Evolutionary conservation across 2,329 filamentous ascomycete species (phyloP), one percentile per base, ranked within the genome.

Genomic region (Phyllachora maydis): DNA sequence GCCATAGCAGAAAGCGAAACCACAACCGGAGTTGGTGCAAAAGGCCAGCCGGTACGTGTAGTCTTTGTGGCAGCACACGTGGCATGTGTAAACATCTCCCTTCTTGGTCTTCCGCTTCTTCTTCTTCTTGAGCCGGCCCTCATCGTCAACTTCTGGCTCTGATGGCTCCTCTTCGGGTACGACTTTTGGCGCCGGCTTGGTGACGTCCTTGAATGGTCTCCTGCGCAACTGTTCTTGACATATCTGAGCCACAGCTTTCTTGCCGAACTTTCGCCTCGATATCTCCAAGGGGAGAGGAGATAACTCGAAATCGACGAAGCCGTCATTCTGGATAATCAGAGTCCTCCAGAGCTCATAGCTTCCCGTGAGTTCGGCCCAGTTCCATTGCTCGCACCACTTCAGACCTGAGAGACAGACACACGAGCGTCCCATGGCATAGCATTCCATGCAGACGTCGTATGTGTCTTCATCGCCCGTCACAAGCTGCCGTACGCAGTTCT

Each of bases 361-460:
- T 23, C 68, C 56, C 0, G 68, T 56, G 8, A 98, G 55, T 9
- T 82, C 68, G 19, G 67, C 59, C 83, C 83, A 95, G 8, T 65
- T 54, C 61, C 83, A 93, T 42, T 95, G 88, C 42, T 98, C 83
- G 23, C 79, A 81, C 83, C 85, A 98, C 30, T 65, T 68, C 8
- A 92, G 61, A 8, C 69, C 70, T 4, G 83, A 91, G 23, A 91
- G 63, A 39, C 88, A 98, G 3, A 65, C 67, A 42, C 88, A 98
- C 21, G 83, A 92, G 24, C 88, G 68, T 12, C 88, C 88, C 76
- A 95, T 91, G n/a, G 71, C 76, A 40, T 91, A 98, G 41, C 88
- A 98, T 35, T 98, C 88, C 77, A 98, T 83, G 40, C 88, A 98
- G 12, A 98, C 62, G 43, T 98, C 88, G 42, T 95, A 98, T 0